Percentiles rank a stretch among this genome's conserved stretches.
These are phyloP conservation scores for Salvia splendens DNA, from an alignment of 257 asterid genomes.

Conservation along the genomic window DNA sequence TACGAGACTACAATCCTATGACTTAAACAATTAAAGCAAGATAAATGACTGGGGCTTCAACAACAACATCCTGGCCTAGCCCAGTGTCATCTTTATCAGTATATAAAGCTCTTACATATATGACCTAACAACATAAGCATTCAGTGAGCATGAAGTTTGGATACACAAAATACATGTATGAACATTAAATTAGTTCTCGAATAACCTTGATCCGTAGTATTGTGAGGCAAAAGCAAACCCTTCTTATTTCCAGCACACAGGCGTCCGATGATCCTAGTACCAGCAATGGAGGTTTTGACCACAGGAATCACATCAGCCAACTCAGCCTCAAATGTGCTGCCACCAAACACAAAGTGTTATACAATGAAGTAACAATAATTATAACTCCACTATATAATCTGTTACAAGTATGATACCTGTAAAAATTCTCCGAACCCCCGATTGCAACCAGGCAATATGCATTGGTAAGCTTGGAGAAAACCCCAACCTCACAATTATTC, in stretches of 20 bases:
- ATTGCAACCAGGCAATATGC: conserved; percentile 92
- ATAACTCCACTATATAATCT: background rate
- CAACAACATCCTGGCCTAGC: no score
- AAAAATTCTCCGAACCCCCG: conserved; percentile 95
- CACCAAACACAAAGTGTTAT: conserved; percentile 29
- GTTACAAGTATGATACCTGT: conserved; percentile 48
- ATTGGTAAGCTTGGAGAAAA: conserved; percentile 89
- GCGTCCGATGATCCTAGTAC: conserved; percentile 85
- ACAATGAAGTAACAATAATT: conserved; percentile 1
- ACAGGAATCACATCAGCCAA: conserved; percentile 83
- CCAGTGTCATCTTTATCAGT: no score
- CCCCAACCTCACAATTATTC: conserved; percentile 88
- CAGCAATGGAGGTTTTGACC: conserved; percentile 79
- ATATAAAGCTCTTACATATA: background rate
- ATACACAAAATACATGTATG: background rate
- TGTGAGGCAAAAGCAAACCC: conserved; percentile 92
- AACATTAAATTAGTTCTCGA: background rate
- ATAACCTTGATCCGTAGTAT: conserved; percentile 93
- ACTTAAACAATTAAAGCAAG: background rate
- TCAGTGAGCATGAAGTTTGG: conserved; percentile 17
- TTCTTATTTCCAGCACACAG: conserved; percentile 95
- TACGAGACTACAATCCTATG: background rate
- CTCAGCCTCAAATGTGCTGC: conserved; percentile 82
- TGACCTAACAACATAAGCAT: background rate
- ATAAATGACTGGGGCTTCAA: no score